Conservation (phyloP, 2,329 filamentous ascomycete genomes). For the Fusarium udum region DNA sequence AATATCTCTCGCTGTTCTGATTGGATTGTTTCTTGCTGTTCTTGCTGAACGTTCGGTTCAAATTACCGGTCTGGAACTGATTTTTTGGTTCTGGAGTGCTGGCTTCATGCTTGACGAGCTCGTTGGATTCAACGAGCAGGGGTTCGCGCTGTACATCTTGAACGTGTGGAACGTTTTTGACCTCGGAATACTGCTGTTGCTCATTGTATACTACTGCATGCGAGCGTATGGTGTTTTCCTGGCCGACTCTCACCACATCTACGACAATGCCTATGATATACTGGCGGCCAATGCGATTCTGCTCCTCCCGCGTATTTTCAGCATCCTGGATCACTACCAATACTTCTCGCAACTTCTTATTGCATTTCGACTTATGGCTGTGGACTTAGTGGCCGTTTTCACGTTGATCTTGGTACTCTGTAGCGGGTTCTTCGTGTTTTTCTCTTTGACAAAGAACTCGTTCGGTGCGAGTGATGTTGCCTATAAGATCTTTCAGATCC, state of each 20-base stretch:
- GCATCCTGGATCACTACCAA: slow-evolving; percentile 90
- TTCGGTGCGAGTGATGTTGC: slow-evolving; percentile 79
- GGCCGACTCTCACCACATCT: slow-evolving; percentile 77
- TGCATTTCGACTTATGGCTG: slow-evolving; percentile 92
- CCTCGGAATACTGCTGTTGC: slow-evolving; percentile 84
- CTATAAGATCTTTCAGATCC: slow-evolving; percentile 89
- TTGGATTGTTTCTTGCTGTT: slow-evolving; percentile 86
- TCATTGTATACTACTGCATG: slow-evolving; percentile 90
- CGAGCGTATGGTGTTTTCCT: slow-evolving; percentile 88
- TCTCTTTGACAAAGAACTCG: slow-evolving; percentile 80
- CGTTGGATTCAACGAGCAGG: slow-evolving; percentile 95
- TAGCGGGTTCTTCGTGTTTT: slow-evolving; percentile 95
- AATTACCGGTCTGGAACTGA: slow-evolving; percentile 84
- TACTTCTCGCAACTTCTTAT: slow-evolving; percentile 97
- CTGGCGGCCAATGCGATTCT: slow-evolving; percentile 90
- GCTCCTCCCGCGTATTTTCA: slow-evolving; percentile 90
- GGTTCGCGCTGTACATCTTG: slow-evolving; percentile 95
- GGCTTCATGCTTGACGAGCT: slow-evolving; percentile 97
- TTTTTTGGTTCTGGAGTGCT: slow-evolving; percentile 98
- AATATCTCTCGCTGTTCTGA: slow-evolving; percentile 83
- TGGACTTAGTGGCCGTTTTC: slow-evolving; percentile 86
- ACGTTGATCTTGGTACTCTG: slow-evolving; percentile 86
- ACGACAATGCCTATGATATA: slow-evolving; percentile 92
- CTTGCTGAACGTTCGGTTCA: slow-evolving; percentile 77
- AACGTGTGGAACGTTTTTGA: slow-evolving; percentile 98